These are phyloP conservation scores for Rhizopogon roseolus DNA, from an alignment of 768 basidiomycete species.

Conservation along the genomic window DNA sequence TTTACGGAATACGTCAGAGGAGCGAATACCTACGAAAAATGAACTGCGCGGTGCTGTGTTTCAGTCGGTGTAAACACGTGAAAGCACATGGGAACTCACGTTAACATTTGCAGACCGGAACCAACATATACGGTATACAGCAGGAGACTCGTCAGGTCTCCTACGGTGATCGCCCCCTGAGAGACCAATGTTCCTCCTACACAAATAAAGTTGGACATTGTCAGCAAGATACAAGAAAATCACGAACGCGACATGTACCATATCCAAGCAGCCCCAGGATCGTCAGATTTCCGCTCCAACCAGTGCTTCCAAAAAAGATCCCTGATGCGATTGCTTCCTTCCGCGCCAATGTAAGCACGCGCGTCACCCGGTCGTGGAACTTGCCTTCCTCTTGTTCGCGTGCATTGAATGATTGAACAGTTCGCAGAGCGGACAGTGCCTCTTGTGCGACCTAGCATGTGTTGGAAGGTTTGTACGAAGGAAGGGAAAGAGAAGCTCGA, in stretches of 20 bases:
- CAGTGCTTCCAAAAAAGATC: conserved; percentile 89
- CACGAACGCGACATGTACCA: conserved; percentile 41
- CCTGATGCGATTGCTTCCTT: conserved; percentile 89
- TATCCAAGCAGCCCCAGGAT: conserved; percentile 87
- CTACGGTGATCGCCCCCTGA: conserved; percentile 82
- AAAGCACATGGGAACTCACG: conserved; percentile 37
- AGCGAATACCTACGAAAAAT: conserved; percentile 31
- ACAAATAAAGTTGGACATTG: not conserved
- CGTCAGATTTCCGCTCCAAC: conserved; percentile 93
- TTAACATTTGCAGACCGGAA: conserved; percentile 72
- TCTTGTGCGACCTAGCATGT: conserved; percentile 73
- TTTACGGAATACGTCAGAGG: not conserved
- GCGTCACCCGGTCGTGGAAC: conserved; percentile 62
- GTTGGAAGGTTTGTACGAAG: not conserved
- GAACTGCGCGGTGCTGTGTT: conserved; percentile 18
- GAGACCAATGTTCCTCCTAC: conserved; percentile 90
- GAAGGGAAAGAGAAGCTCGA: conserved; percentile 4
- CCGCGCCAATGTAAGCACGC: conserved; percentile 69
- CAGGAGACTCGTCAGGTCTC: conserved; percentile 83
- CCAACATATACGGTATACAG: conserved; percentile 91
- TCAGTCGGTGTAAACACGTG: conserved; percentile 4
- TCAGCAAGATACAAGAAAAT: not conserved
- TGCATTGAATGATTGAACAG: conserved; percentile 91
- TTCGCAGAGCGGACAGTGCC: conserved; percentile 79
- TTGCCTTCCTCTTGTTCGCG: conserved; percentile 68